A percentile compares a stretch with the other conserved stretches of the same genome.
Conservation (phyloP, 352 stramenopile species). For the Heterotrichella gracilis region DNA sequence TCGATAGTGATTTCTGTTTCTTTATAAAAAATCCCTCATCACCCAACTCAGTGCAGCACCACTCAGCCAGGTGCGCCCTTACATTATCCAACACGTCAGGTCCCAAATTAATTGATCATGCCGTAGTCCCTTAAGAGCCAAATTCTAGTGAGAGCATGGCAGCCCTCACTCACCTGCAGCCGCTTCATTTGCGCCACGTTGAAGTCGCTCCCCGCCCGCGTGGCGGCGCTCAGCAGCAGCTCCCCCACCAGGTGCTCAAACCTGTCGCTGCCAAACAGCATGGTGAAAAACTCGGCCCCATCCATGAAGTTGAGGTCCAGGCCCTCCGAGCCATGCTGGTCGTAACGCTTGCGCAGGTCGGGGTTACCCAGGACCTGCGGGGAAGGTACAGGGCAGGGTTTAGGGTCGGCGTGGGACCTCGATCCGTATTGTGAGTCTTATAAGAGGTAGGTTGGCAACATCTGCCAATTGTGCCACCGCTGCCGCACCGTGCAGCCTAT, state of each 20-base stretch:
- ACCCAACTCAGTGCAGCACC: conserved; percentile 18
- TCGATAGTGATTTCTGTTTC: no score
- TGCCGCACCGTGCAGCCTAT: no score
- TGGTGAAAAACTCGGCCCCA: conserved; percentile 19
- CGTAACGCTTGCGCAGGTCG: conserved; percentile 18
- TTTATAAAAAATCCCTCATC: no score
- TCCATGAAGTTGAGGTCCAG: conserved; percentile 19
- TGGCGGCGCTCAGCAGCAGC: conserved; percentile 20
- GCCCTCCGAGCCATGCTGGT: conserved; percentile 21
- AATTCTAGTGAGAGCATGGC: background rate
- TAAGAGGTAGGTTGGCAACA: no score
- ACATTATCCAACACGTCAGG: conserved; percentile 15
- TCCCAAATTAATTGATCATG: background rate
- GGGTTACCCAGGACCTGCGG: conserved; percentile 20
- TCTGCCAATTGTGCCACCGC: no score
- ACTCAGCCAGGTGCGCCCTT: conserved; percentile 19
- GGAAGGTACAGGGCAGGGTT: no score
- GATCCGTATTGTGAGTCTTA: no score
- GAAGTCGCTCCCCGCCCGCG: conserved; percentile 12
- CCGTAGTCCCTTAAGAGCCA: conserved; percentile 12
- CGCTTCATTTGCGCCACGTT: conserved; percentile 10
- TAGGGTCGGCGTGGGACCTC: no score
- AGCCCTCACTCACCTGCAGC: no score
- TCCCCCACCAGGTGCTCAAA: conserved; percentile 22
- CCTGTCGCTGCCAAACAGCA: conserved; percentile 23